Base-by-base conservation (phyloP, 2,329 filamentous ascomycete genomes). In the Lasiodiplodia citricola region DNA sequence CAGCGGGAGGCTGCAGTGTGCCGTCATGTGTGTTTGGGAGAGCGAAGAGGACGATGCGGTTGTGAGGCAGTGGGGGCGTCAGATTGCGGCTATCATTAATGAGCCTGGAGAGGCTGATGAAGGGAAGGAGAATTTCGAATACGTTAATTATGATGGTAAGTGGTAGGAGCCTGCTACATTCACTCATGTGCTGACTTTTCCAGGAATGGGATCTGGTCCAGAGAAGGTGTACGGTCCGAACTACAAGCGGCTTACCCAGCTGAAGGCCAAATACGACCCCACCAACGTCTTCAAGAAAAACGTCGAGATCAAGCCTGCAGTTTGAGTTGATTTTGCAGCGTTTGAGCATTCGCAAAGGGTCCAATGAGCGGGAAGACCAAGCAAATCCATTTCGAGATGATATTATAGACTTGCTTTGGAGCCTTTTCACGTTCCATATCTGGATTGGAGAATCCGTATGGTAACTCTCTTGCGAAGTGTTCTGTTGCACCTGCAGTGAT, bases 211-310 rank as follows among this genome's bases (percentile, higher is more conserved):
- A 2, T 50, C 58, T 4, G 71, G 71, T 2, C 74, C 76, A 0
- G 72, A 72, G 23, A 74, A 76, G 2, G 72, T 79, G 8, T 80
- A 75, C 62, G 78, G 78, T 3, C 71, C 67, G 3, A 79, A 79
- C 67, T 73, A 76, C n/a, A 74, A 73, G 69, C 73, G 72, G 25
- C 68, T 80, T 14, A 71, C 72, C 57, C 74, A 78, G 58, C 55
- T 80, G 68, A 79, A 80, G 73, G 66, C 73, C 16, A 78, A 76
- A 70, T 79, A 76, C 35, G 77, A 80, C 69, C 76, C 77, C 0
- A 73, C 75, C 1, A 78, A 78, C 58, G 35, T 78, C 44, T 80
- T 80, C 68, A 74, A 73, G 13, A 55, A 66, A 31, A 66, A 54
- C 3, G 54, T 66, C 5, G 31, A 25, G 16, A 63, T 51, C 18